Evolutionary conservation across 202 grass and related monocot species (phyloP).

Genomic region (Panicum virgatum): DNA sequence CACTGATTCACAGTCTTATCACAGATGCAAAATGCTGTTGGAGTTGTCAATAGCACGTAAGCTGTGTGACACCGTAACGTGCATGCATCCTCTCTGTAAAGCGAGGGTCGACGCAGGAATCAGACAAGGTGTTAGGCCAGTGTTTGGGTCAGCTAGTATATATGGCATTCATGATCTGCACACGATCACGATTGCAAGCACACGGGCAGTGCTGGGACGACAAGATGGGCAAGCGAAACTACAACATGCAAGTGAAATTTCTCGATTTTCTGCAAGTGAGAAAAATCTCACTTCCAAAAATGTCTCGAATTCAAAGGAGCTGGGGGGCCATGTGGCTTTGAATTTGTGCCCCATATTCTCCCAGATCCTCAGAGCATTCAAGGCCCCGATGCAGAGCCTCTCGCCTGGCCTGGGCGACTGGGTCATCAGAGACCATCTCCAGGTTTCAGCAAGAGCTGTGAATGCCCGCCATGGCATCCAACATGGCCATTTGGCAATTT

Average conservation of each 20-base stretch:
- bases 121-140: neutral
- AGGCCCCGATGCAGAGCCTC: neutral
- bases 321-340: neutral
- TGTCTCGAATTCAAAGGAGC: neutral
- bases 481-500: constrained; percentile 38
- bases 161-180: neutral
- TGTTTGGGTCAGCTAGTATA: neutral
- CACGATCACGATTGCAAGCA: neutral
- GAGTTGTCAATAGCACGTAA: neutral
- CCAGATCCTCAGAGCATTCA: constrained; percentile 3
- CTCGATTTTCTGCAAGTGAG: neutral
- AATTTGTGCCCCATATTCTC: neutral
- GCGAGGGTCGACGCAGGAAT: neutral
- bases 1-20: neutral
- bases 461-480: constrained; percentile 12
- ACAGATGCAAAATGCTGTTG: neutral
- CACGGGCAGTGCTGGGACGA: neutral
- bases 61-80: constrained; percentile 7
- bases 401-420: neutral
- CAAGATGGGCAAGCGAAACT: neutral
- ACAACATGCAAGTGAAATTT: neutral
- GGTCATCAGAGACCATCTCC: neutral
- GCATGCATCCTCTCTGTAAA: neutral
- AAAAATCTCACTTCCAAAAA: neutral
- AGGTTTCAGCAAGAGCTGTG: neutral